Evolutionary conservation across 1,284 basidiomycete genomes (phyloP).

Genomic region (Heterobasidion parviporum): DNA sequence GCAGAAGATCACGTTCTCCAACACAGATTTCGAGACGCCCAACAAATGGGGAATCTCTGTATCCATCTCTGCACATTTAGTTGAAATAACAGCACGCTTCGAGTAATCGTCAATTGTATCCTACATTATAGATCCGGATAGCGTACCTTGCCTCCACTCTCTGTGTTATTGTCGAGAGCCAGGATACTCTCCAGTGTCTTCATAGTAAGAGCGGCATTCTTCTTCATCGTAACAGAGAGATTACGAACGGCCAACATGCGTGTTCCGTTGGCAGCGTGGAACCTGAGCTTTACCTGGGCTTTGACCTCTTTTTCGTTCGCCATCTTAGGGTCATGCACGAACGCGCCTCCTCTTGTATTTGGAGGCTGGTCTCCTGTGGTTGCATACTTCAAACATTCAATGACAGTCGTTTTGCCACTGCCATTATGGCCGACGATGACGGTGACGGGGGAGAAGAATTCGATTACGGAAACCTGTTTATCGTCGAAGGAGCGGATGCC

Average conservation of each 20-base stretch:
- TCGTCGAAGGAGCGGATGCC: conserved; percentile 92
- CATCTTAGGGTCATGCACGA: conserved; percentile 98
- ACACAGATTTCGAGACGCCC: conserved; percentile 95
- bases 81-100: conserved; percentile 60
- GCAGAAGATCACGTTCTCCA: conserved; percentile 99
- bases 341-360: conserved; percentile 96
- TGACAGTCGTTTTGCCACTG: conserved; percentile 98
- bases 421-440: conserved; percentile 99
- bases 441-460: conserved; percentile 96
- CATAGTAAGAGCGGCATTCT: conserved; percentile 84
- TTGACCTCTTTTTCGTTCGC: conserved; percentile 98
- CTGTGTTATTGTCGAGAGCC: conserved; percentile 62
- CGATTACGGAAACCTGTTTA: conserved; percentile 90
- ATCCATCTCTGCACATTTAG: conserved; percentile 96
- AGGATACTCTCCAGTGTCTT: conserved; percentile 96
- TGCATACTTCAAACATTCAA: conserved; percentile 98
- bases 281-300: conserved; percentile 94
- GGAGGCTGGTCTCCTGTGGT: conserved; percentile 98
- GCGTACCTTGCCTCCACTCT: conserved; percentile 70
- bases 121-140: background rate
- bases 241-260: conserved; percentile 93
- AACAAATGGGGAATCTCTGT: conserved; percentile 86
- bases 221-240: conserved; percentile 90
- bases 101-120: background rate
- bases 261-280: conserved; percentile 81